These are phyloP conservation scores for Colletotrichum echinochloae DNA, from an alignment of 2,329 filamentous ascomycete species.

Conservation along the genomic window DNA sequence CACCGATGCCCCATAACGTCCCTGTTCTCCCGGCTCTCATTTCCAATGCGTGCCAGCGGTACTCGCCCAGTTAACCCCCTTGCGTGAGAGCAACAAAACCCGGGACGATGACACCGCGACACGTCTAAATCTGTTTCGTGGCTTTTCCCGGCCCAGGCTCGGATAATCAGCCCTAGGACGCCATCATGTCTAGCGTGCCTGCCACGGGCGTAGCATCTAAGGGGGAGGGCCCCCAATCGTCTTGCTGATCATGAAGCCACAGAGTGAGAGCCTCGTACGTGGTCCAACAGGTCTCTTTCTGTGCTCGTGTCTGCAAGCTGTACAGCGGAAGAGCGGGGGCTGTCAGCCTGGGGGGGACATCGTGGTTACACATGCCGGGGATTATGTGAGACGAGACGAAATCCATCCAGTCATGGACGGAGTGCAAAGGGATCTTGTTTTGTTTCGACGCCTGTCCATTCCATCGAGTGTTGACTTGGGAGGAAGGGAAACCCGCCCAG, in stretches of 20 bases:
- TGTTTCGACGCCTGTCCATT: slow-evolving; percentile 5
- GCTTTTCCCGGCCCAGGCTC: background rate
- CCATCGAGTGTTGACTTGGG: background rate
- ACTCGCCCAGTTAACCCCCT: background rate
- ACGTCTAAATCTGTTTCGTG: slow-evolving; percentile 14
- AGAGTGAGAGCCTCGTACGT: too few species aligned
- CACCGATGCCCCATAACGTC: background rate
- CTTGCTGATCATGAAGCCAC: background rate
- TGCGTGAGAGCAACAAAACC: background rate
- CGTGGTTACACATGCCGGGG: background rate
- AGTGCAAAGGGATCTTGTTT: background rate
- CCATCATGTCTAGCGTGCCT: slow-evolving; percentile 11
- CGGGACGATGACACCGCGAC: too few species aligned
- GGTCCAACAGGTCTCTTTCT: background rate
- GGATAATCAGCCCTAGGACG: slow-evolving; percentile 37
- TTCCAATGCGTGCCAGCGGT: background rate
- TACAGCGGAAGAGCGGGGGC: background rate
- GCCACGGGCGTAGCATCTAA: background rate
- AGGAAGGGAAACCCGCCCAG: background rate
- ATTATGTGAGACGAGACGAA: background rate
- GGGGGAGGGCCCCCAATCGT: background rate
- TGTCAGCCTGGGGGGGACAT: background rate
- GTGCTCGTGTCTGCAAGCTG: background rate
- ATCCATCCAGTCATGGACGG: background rate
- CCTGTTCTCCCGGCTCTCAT: background rate